Evolutionary conservation across 768 basidiomycete species (phyloP), one percentile per base, ranked within the genome.

Genomic region (Tylopilus rubrobrunneus): DNA sequence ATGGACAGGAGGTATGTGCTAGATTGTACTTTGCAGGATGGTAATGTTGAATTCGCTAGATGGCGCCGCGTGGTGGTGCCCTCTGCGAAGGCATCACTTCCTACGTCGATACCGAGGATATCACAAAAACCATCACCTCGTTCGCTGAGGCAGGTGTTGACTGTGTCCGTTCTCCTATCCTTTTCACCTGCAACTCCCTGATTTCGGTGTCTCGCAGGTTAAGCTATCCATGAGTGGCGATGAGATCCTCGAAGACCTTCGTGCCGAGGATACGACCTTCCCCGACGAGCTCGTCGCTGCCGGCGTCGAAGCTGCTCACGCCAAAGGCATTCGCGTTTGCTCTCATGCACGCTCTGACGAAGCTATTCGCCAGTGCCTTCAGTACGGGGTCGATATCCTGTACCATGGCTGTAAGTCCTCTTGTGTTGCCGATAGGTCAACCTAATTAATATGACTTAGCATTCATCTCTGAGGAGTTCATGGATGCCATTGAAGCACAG

Each of bases 151-250:
- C 56, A 41, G 64, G 64, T 6, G 55, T 63, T 9, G 62, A 67
- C 39, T 49, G 19, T 14, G 65, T 67, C 45, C 17, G 66, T 58
- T 23, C 42, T 29, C 15, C 29, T 23, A 2, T 29, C 14, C 15
- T 14, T 41, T 37, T 48, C 5, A 2, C 25, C 5, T 27, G 1
- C 3, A 5, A n/a, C 36, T 31, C 9, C 2, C 42, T 48, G 28
- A 60, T 23, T 27, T 25, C 25, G 29, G 28, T 19, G 3, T 27
- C 11, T n/a, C 7, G 23, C 27, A 74, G 64, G 45, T 72, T 58
- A 73, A 73, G 43, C 49, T 73, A 14, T 68, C 62, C 3, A 73
- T 73, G 72, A 70, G 66, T 11, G 72, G 72, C 0, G 72, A 73
- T 11, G 71, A 73, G 46, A 69, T 71, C 28, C 69, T 68, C 0